Base-by-base conservation (phyloP, 1,284 basidiomycete species). In the Ustilago lituana region DNA sequence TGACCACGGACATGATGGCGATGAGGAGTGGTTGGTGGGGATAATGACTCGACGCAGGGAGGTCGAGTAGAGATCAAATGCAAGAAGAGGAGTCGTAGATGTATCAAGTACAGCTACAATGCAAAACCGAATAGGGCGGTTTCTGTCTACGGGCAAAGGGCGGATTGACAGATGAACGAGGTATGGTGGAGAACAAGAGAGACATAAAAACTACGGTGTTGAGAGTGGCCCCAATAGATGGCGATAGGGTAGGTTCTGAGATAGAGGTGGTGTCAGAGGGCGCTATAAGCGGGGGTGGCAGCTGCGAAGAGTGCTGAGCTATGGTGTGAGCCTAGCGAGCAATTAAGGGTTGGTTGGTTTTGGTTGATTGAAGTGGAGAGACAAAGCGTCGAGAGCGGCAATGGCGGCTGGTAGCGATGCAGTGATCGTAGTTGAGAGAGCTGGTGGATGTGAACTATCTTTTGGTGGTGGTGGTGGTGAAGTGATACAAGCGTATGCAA, bases 1-100 rank as follows among this genome's bases (percentile, higher is more conserved):
- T 98, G 68, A 98, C 92, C 82, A 91, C 86, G 72, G 88, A 88
- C 86, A 82, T 82, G 58, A 26, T 78, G 59, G 68, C 56, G 47
- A 31, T 40, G 9, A 26, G 31, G 5, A 31, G 15, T n/a, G n/a
- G n/a, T 33, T 37, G 35, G 20, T n/a, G 31, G 12, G 19, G 24
- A 12, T 17, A 24, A 19, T 17, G 41, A 26, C 46, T 50, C 45
- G 53, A 48, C 44, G 37, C 9, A 24, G 17, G 17, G 27, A 40
- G 35, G 41, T 61, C 49, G 49, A 59, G 44, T 33, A 11, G 22
- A 17, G 31, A 41, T 36, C 19, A 15, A 52, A 51, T 17, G 29
- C n/a, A 50, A 14, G 15, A 14, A n/a, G 23, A 27, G 17, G 22
- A 36, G 53, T 40, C 44, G 48, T 43, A 59, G 55, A 38, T 54